These are phyloP conservation scores for Penstemon davidsonii DNA, from an alignment of 257 asterid species.

Conservation along the genomic window DNA sequence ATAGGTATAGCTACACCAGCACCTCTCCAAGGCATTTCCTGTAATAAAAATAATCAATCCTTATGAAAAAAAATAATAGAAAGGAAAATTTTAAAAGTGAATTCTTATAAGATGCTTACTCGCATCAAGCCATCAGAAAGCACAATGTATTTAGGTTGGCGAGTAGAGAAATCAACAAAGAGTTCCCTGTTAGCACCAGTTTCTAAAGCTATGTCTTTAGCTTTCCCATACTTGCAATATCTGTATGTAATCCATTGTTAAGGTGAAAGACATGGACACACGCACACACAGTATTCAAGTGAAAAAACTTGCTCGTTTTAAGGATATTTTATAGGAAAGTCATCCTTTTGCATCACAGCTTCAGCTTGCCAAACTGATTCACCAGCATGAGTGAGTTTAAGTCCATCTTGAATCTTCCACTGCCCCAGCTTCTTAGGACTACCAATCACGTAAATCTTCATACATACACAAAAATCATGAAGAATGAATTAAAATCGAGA, in stretches of 20 bases:
- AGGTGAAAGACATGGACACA: slow-evolving; percentile 39
- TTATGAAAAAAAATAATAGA: background rate
- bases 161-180: slow-evolving; percentile 51
- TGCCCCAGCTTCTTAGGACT: slow-evolving; percentile 71
- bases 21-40: slow-evolving; percentile 99
- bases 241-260: slow-evolving; percentile 68
- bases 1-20: slow-evolving; percentile 95
- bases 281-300: background rate
- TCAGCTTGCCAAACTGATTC: slow-evolving; percentile 86
- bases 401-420: slow-evolving; percentile 74
- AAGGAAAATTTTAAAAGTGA: background rate
- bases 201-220: slow-evolving; percentile 59
- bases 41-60: slow-evolving; percentile 18
- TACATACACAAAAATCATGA: slow-evolving; percentile 21
- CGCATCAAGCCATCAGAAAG: slow-evolving; percentile 93
- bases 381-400: slow-evolving; percentile 69
- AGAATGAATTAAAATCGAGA: slow-evolving; percentile 17
- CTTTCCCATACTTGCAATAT: slow-evolving; percentile 62
- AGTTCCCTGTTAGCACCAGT: slow-evolving; percentile 74
- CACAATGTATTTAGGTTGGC: slow-evolving; percentile 65
- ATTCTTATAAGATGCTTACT: slow-evolving; percentile 46
- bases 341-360: slow-evolving; percentile 61
- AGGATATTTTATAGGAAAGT: slow-evolving; percentile 95
- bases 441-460: slow-evolving; percentile 77
- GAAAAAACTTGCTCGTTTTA: slow-evolving; percentile 18